Evolutionary conservation across 768 basidiomycete species (phyloP), one percentile per base, ranked within the genome.

Genomic region (Hypholoma fasciculare): DNA sequence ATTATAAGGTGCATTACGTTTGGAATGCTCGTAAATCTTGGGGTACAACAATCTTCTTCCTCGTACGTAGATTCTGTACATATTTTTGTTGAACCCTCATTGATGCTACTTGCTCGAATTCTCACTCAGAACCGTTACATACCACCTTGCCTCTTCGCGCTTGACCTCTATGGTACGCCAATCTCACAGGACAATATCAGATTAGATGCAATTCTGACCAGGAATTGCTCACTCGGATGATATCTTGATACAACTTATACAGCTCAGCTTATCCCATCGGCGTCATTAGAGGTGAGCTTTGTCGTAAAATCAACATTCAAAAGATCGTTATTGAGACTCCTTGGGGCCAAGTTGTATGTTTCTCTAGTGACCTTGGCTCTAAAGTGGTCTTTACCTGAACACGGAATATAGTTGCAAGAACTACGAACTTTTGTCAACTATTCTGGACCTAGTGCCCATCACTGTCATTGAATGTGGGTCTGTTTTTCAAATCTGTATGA

Each of bases 321-420:
- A 5, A 16, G 7, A 16, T 42, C 40, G 3, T 2, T 23, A 23
- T 42, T 42, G 16, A 16, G 7, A 9, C 40, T 17, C 17, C 17
- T 9, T 12, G 40, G 30, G 5, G 1, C 40, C 7, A 42, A 42
- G 40, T 17, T 42, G 40, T 42, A 17, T 14, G 40, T 42, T 42
- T 42, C 40, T 9, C 5, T 42, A 17, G 40, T 3, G 5, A 42
- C 40, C 1, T 42, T 6, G 13, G 40, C 11, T 16, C 13, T 17
- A 14, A 6, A 8, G 16, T 9, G 17, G 13, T 14, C 40, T 1
- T 42, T 9, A 9, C 7, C 7, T 16, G 16, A 6, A 14, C 7
- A 17, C 13, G 40, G 40, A 7, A 42, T 42, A 5, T 23, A 57
- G 36, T 50, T 56, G 37, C 56, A 61, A 38, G 19, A 38, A 54